Evolutionary conservation across 1,139 yeast species (phyloP).

Genomic region (Chernovozyma sophiae-reginae): DNA sequence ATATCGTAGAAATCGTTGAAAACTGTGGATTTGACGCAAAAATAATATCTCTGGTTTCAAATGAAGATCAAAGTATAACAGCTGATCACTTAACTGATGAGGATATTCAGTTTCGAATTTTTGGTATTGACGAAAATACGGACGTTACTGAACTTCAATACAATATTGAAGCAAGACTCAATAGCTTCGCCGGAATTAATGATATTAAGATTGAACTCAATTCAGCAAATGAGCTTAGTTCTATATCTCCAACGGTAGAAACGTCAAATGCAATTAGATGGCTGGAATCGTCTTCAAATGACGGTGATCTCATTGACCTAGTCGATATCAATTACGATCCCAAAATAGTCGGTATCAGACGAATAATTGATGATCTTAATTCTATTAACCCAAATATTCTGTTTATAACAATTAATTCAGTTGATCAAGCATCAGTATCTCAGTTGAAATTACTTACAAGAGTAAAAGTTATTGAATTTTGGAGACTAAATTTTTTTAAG

Average conservation of each 20-base stretch:
- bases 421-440: constrained; percentile 46
- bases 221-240: constrained; percentile 6
- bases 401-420: constrained; percentile 41
- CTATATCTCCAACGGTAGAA: constrained; percentile 8
- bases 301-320: constrained; percentile 22
- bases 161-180: constrained; percentile 37
- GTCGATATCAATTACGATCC: constrained; percentile 47
- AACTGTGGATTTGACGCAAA: constrained; percentile 72
- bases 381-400: constrained; percentile 18
- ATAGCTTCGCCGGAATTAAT: constrained; percentile 27
- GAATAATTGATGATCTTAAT: constrained; percentile 43
- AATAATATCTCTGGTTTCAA: constrained; percentile 17
- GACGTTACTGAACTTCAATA: constrained; percentile 31
- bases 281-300: constrained; percentile 11
- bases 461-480: constrained; percentile 65
- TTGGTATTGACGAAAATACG: constrained; percentile 25
- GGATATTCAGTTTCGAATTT: constrained; percentile 27
- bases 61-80: constrained; percentile 1
- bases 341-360: constrained; percentile 50
- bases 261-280: constrained; percentile 14
- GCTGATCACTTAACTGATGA: constrained; percentile 12
- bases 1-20: constrained; percentile 49
- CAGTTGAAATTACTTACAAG: constrained; percentile 70
- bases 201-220: constrained; percentile 20
- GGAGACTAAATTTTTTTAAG: constrained; percentile 55